phyloP scores from a whole-genome alignment of 1,139 yeast genomes.

The Nakaseomyces sp. region DNA sequence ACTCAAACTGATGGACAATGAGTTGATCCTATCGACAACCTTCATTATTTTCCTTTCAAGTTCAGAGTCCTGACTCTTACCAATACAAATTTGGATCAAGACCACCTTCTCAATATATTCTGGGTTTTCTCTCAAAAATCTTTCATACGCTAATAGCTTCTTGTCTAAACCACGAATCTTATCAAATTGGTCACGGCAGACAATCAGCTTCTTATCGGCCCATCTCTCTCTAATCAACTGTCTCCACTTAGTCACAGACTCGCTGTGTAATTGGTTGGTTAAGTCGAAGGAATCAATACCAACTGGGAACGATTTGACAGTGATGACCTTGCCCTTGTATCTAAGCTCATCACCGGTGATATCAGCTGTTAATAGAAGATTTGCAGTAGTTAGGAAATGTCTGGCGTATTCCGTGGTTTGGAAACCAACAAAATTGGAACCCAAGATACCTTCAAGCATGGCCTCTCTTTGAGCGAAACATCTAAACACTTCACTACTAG shows the following conservation, averaged over 20 bases:
- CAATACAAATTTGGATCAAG: slow-evolving; percentile 72
- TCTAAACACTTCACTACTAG: slow-evolving; percentile 90
- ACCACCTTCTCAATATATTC: slow-evolving; percentile 61
- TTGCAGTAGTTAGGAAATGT: slow-evolving; percentile 88
- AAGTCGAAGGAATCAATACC: slow-evolving; percentile 76
- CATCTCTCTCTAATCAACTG: slow-evolving; percentile 67
- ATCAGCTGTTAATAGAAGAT: slow-evolving; percentile 74
- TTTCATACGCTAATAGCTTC: slow-evolving; percentile 79
- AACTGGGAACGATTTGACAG: slow-evolving; percentile 65
- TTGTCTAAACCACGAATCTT: slow-evolving; percentile 81
- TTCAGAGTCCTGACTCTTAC: slow-evolving; percentile 41
- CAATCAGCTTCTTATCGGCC: slow-evolving; percentile 57
- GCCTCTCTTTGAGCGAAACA: slow-evolving; percentile 82
- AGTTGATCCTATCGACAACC: slow-evolving; percentile 78
- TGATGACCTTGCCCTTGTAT: slow-evolving; percentile 56
- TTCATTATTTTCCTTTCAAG: slow-evolving; percentile 66
- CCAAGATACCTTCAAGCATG: slow-evolving; percentile 74
- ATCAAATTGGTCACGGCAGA: slow-evolving; percentile 84
- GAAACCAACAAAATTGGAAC: slow-evolving; percentile 80
- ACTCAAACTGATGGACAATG: slow-evolving; percentile 64
- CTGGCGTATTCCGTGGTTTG: slow-evolving; percentile 90
- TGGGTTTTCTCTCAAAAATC: slow-evolving; percentile 63
- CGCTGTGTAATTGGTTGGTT: slow-evolving; percentile 37
- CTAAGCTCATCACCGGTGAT: slow-evolving; percentile 66
- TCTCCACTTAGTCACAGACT: slow-evolving; percentile 63